Base-by-base conservation (phyloP, 257 asterid genomes). In the Solanum habrochaites region DNA sequence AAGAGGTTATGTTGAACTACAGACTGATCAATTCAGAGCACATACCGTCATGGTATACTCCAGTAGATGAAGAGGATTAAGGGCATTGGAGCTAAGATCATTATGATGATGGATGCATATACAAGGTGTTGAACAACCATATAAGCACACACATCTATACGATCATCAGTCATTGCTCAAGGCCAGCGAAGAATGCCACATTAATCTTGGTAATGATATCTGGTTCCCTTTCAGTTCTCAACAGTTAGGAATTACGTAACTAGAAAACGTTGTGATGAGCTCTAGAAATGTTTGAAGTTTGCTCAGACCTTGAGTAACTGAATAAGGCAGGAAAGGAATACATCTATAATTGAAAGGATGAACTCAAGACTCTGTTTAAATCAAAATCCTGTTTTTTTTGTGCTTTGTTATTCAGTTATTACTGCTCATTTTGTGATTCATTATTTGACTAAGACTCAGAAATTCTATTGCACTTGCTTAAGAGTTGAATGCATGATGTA, bases 61-160 rank as follows among this genome's bases (percentile, higher is more conserved):
- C 98, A 2, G 98, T 94, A 12, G 98, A 89, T 94, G 99, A 95
- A 69, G 99, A 94, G 91, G 98, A 97, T 87, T 87, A 93, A 45
- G 91, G 98, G 85, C 0, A 96, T 88, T 94, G 98, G 98, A 93
- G 96, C 88, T 93, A 84, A 27, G 86, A 71, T 45, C 52, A 58
- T 40, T 62, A 23, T 15, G 37, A 18, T 8, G 78, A 42, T 75
- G 60, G 60, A 75, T 42, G 60, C 83, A 77, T 43, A 25, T 25
- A 70, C 8, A 45, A 42, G 37, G 2, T 42, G 8, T 77, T 27
- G 21, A 77, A 77, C 83, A 77, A 32, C 81, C 52, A 77, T 8
- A 3, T 25, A 77, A 7, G 29, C n/a, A 77, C 25, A 29, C 62
- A 43, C 9, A 15, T 43, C 1, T 13, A 1, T 16, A 8, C 23